A percentile compares a stretch with the other conserved stretches of the same genome.
Conservation (phyloP, 495 filamentous ascomycete genomes). For the Aspergillus incahuasiensis region DNA sequence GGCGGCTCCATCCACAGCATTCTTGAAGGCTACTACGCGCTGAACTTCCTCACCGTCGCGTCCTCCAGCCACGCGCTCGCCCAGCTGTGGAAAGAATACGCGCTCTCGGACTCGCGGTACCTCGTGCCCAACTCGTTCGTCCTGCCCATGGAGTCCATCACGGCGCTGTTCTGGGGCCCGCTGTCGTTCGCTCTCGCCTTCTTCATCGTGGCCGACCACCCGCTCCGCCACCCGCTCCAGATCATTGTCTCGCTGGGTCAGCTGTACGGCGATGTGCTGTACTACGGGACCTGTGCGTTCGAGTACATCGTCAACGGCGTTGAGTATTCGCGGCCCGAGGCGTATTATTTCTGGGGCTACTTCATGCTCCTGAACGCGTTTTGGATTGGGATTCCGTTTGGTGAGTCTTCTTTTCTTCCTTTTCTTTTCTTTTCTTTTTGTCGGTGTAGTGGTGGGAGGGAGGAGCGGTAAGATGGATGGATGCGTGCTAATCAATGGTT, state of each 20-base stretch:
- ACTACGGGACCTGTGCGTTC: conserved; percentile 69
- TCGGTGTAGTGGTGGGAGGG: too few species aligned
- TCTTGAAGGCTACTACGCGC: conserved; percentile 70
- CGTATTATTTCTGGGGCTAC: conserved; percentile 73
- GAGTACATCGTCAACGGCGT: conserved; percentile 48
- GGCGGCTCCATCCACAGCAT: conserved; percentile 63
- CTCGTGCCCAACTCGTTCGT: conserved; percentile 67
- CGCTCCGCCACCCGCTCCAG: conserved; percentile 62
- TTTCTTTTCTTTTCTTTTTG: too few species aligned
- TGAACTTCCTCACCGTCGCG: conserved; percentile 39
- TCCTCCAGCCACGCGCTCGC: conserved; percentile 47
- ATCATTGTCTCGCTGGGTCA: conserved; percentile 54
- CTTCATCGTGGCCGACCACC: conserved; percentile 50
- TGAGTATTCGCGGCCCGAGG: conserved; percentile 65
- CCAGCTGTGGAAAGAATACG: conserved; percentile 82
- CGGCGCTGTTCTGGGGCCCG: conserved; percentile 71
- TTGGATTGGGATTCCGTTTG: conserved; percentile 67
- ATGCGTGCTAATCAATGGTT: background rate
- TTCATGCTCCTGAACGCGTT: conserved; percentile 72
- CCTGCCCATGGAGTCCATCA: conserved; percentile 71
- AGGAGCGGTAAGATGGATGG: background rate
- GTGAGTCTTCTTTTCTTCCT: conserved; percentile 28
- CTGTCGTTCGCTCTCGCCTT: conserved; percentile 59
- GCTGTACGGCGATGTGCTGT: conserved; percentile 75
- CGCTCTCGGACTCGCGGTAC: conserved; percentile 72